Evolutionary conservation across 176 grass and related monocot species (phyloP), one percentile per base, ranked within the genome.

Genomic region (Guadua angustifolia): DNA sequence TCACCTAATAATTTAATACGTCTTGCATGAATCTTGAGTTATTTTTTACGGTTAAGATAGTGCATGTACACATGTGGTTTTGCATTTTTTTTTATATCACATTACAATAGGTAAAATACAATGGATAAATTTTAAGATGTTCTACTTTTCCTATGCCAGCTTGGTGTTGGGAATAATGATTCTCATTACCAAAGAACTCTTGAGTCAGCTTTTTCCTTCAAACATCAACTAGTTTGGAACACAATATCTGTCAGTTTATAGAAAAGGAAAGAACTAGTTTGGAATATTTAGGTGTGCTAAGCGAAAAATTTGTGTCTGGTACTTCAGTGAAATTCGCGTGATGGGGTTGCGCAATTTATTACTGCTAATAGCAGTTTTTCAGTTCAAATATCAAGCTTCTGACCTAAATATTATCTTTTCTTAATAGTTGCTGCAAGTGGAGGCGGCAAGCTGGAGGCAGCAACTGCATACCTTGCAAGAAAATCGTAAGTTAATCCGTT

Each of bases 391-490:
- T 16, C 19, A 32, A 70, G 7, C 38, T 69, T 80, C 52, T 84
- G 15, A 72, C 59, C 56, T 77, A 42, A 72, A 29, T 73, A 74
- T 66, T 74, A 4, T 56, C 19, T 61, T 66, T 58, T 11, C 14
- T 81, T 91, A 58, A 81, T 75, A 91, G 92, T 87, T 94, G 64
- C 82, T 85, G 92, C 84, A 94, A 90, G 87, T 79, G 90, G 90
- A 74, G 94, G 76, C 81, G 25, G 86, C 88, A 83, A 88, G 88
- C 90, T 92, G 69, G 90, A 84, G 92, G 69, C 73, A 92, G 26
- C 88, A 94, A 91, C 90, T 92, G 90, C 90, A 91, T 87, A 85
- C 50, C 90, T 97, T 92, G 88, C 89, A 94, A 97, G 94, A 92
- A 88, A 82, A 84, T 90, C 59, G 85, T 92, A 92, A 83, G 88